Conservation (phyloP, 2,329 filamentous ascomycete genomes). For the Blastomyces gilchristii region DNA sequence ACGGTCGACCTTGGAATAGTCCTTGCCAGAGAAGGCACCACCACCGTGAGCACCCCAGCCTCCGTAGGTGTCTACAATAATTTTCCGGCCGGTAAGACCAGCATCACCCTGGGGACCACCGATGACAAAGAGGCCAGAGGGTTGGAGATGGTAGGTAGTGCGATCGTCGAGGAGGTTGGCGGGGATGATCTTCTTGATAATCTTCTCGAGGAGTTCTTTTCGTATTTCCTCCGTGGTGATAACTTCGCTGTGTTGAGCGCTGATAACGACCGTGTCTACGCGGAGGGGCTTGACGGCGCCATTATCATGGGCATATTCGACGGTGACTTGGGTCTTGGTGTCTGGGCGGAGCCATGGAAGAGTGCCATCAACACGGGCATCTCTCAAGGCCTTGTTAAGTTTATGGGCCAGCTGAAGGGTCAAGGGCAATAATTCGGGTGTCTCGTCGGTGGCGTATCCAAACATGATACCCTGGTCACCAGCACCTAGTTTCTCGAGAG, state of each 20-base stretch:
- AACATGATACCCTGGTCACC: conserved; percentile 99
- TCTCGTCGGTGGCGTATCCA: conserved; percentile 98
- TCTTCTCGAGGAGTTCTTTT: conserved; percentile 93
- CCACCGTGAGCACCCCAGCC: conserved; percentile 99
- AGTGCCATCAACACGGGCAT: conserved; percentile 74
- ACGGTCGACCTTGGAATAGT: conserved; percentile 99
- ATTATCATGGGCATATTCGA: conserved; percentile 96
- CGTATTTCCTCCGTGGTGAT: conserved; percentile 87
- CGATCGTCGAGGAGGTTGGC: conserved; percentile 82
- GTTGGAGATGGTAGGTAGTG: conserved; percentile 98
- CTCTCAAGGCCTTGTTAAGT: conserved; percentile 90
- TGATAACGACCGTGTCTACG: conserved; percentile 94
- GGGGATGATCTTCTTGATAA: conserved; percentile 91
- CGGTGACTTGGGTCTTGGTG: conserved; percentile 98
- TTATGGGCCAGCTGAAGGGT: conserved; percentile 92
- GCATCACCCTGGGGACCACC: conserved; percentile 98
- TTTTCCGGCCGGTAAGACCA: conserved; percentile 97
- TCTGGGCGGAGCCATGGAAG: conserved; percentile 94
- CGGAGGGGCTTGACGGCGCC: conserved; percentile 85
- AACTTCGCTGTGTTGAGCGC: conserved; percentile 81
- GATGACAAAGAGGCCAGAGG: conserved; percentile 96
- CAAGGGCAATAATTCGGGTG: conserved; percentile 89
- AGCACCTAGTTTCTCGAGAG: conserved; percentile 92
- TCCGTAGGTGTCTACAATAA: conserved; percentile 99
- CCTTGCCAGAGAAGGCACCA: conserved; percentile 99